phyloP scores from a whole-genome alignment of 1,139 yeast genomes.

The Yamadazyma triangularis region DNA sequence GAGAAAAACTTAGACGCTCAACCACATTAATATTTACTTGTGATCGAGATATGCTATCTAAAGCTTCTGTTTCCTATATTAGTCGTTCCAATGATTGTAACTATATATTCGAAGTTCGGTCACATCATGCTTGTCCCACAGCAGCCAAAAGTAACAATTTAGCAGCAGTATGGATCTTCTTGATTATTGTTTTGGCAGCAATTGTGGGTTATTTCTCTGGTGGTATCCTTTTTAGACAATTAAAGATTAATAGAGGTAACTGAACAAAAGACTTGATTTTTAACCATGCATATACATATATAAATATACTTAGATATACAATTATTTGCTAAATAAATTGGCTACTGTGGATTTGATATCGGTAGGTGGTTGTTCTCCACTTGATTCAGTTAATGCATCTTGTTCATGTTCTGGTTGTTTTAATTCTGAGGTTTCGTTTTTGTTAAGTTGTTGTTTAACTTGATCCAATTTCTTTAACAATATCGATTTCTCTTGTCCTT shows the following conservation, averaged over 20 bases:
- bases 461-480: conserved; percentile 6
- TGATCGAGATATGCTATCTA: conserved; percentile 66
- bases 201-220: conserved; percentile 53
- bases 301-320: neutral
- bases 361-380: neutral
- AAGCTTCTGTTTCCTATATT: conserved; percentile 65
- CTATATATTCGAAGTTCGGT: conserved; percentile 79
- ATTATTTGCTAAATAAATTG: conserved; percentile 8
- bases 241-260: conserved; percentile 4
- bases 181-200: conserved; percentile 51
- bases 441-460: conserved; percentile 2
- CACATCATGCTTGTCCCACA: conserved; percentile 86
- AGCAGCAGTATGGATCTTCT: conserved; percentile 58
- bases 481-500: conserved; percentile 33
- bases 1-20: conserved; percentile 49
- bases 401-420: conserved; percentile 1
- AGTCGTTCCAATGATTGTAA: conserved; percentile 75
- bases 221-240: conserved; percentile 43
- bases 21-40: conserved; percentile 73
- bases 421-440: conserved; percentile 1
- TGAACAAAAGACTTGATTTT: too few species aligned
- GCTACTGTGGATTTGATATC: conserved; percentile 12
- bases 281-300: neutral
- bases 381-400: conserved; percentile 1
- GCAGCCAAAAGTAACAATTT: conserved; percentile 55